phyloP scores from a whole-genome alignment of 257 asterid genomes.

The Leptodermis oblonga region DNA sequence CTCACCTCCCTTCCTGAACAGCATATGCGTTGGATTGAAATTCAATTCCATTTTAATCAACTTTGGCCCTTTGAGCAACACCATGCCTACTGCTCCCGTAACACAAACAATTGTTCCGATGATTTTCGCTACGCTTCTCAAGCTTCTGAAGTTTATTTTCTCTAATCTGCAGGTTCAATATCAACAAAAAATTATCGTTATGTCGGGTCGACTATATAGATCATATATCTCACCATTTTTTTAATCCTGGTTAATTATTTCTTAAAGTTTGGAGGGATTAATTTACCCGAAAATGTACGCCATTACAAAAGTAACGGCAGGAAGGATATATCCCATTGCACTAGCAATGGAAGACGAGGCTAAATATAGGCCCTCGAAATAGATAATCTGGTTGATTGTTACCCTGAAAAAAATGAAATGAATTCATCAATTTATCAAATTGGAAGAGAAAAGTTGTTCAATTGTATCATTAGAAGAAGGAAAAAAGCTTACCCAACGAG shows the following conservation, averaged over 20 bases:
- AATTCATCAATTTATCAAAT: background rate
- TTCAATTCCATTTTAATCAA: conserved; percentile 53
- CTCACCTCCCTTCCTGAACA: conserved; percentile 27
- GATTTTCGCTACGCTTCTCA: conserved; percentile 50
- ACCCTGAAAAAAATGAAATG: conserved; percentile 24
- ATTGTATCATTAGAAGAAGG: background rate
- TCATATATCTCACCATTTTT: too few species aligned
- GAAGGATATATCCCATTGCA: conserved; percentile 36
- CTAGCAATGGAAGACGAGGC: conserved; percentile 42
- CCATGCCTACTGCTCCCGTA: conserved; percentile 60
- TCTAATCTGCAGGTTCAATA: too few species aligned
- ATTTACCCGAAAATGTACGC: conserved; percentile 36
- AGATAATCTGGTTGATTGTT: conserved; percentile 36
- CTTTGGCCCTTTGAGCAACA: conserved; percentile 66
- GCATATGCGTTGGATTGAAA: conserved; percentile 20
- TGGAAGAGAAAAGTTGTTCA: too few species aligned
- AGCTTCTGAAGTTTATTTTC: conserved; percentile 37
- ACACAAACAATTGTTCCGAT: conserved; percentile 57
- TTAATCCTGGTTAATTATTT: background rate
- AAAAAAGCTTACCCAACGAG: conserved; percentile 41
- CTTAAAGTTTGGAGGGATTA: too few species aligned
- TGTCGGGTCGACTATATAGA: too few species aligned
- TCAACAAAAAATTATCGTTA: too few species aligned
- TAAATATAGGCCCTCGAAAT: conserved; percentile 36
- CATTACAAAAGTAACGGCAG: conserved; percentile 36